phyloP scores from a whole-genome alignment of 1,284 basidiomycete species.

The Microbotryum silenes-acaulis region DNA sequence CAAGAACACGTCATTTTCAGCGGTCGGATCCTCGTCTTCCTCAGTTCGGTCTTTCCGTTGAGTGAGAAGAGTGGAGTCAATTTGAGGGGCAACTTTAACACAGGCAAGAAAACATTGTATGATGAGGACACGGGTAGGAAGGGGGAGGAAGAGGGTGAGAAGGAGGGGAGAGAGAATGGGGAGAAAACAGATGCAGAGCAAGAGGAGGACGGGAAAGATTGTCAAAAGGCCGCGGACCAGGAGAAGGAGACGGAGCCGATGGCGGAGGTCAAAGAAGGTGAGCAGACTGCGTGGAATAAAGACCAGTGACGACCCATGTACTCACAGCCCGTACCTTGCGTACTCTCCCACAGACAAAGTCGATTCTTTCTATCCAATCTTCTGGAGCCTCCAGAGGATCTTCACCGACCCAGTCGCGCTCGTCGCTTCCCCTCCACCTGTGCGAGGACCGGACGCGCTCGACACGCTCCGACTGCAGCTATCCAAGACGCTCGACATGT shows the following conservation, averaged over 20 bases:
- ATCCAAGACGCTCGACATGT: conserved; percentile 60
- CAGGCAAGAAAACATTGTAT: conserved; percentile 48
- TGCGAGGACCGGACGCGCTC: conserved; percentile 37
- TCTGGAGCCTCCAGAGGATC: conserved; percentile 65
- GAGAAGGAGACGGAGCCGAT: conserved; percentile 16
- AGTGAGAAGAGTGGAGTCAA: conserved; percentile 86
- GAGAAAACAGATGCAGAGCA: not conserved
- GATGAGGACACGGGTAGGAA: conserved; percentile 19
- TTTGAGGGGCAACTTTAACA: conserved; percentile 65
- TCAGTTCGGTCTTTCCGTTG: conserved; percentile 75
- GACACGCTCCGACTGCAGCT: conserved; percentile 59
- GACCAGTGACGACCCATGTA: conserved; percentile 20
- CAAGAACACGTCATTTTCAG: conserved; percentile 68
- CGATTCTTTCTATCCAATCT: conserved; percentile 62
- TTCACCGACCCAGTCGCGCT: conserved; percentile 36
- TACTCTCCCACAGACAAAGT: conserved; percentile 6
- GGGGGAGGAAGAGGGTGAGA: not conserved
- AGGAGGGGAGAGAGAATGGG: conserved; percentile 1
- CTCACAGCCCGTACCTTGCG: not conserved
- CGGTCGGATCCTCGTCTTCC: conserved; percentile 75
- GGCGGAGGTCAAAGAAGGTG: conserved; percentile 7
- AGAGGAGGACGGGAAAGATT: conserved; percentile 21
- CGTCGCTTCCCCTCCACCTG: conserved; percentile 16
- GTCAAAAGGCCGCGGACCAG: conserved; percentile 1
- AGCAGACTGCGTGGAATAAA: conserved; percentile 3